Evolutionary conservation across 768 basidiomycete species (phyloP), one percentile per base, ranked within the genome.

Genomic region (Boletus rex-veris): DNA sequence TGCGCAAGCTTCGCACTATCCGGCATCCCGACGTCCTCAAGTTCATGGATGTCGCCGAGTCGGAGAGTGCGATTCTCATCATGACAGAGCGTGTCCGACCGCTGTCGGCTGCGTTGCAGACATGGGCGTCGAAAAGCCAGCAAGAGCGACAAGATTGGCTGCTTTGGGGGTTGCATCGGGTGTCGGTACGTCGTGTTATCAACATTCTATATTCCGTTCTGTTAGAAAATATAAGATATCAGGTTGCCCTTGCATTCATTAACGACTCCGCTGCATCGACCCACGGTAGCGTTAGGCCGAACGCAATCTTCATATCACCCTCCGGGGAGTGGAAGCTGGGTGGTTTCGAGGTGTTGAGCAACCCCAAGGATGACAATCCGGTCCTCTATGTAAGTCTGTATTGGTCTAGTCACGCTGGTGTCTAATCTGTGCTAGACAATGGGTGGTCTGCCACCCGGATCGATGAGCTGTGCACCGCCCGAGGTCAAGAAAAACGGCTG

Each of bases 271-370:
- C 83, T 49, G 72, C 80, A 24, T 91, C 90, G 3, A 90, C 90
- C 0, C 93, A 97, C 61, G 94, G 92, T 19, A 89, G 85, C 59
- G 65, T 95, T 52, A 75, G 83, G 54, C 68, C 80, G n/a, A 78
- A 80, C 53, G 84, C 90, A 1, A 82, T 98, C 53, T 98, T 97
- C 65, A 83, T 97, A 48, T 92, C 96, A 1, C 86, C 88, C 0
- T 90, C 92, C 0, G 92, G 96, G 6, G 97, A 99, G 74, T 98
- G 96, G 97, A 91, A 91, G 65, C 74, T 99, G 8, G 95, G 92
- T 18, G 96, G 96, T 1, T 94, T 98, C 64, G 97, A 99, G 64
- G 73, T 96, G 0, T 70, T 97, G 57, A 93, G 92, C 61, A 90
- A 80, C 59, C 80, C 86, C 9, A 89, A 84, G 61, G 95, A 98